These are phyloP conservation scores for Globisporangium recalcitrans DNA, from an alignment of 352 stramenopile genomes.

Conservation along the genomic window DNA sequence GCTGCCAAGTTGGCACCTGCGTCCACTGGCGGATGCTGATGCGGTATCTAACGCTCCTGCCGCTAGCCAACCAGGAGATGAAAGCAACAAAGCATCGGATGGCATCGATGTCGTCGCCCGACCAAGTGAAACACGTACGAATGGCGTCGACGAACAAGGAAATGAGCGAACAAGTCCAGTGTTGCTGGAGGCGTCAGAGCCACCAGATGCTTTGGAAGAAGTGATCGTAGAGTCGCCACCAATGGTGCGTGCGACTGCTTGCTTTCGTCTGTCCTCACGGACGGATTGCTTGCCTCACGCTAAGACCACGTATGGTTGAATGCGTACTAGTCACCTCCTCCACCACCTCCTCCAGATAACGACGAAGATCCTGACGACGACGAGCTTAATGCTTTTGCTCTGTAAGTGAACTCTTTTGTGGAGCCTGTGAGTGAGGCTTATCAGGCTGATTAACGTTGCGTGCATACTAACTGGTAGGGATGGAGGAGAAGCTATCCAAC, in stretches of 20 bases:
- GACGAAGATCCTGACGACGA: conserved; percentile 27
- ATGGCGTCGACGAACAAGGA: not conserved
- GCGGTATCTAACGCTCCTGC: not conserved
- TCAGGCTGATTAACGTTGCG: not conserved
- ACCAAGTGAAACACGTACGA: not conserved
- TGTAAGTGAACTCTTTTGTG: conserved; percentile 11
- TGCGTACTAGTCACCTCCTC: conserved; percentile 32
- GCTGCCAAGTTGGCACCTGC: conserved; percentile 9
- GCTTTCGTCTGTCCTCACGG: not conserved
- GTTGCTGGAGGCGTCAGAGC: not conserved
- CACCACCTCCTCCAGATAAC: conserved; percentile 44
- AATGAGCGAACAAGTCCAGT: not conserved
- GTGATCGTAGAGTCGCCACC: not conserved
- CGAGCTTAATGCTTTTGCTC: conserved; percentile 24
- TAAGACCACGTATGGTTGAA: not conserved
- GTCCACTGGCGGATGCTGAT: conserved; percentile 1
- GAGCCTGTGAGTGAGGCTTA: not conserved
- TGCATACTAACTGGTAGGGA: not conserved
- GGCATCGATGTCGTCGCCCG: not conserved
- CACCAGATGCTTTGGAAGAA: not conserved
- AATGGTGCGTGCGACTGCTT: conserved; percentile 1
- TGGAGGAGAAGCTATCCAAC: not conserved
- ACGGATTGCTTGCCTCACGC: not conserved
- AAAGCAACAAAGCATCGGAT: not conserved
- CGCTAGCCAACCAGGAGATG: not conserved